Base-by-base conservation (phyloP, 2,329 filamentous ascomycete species). In the Septoria petroselini region DNA sequence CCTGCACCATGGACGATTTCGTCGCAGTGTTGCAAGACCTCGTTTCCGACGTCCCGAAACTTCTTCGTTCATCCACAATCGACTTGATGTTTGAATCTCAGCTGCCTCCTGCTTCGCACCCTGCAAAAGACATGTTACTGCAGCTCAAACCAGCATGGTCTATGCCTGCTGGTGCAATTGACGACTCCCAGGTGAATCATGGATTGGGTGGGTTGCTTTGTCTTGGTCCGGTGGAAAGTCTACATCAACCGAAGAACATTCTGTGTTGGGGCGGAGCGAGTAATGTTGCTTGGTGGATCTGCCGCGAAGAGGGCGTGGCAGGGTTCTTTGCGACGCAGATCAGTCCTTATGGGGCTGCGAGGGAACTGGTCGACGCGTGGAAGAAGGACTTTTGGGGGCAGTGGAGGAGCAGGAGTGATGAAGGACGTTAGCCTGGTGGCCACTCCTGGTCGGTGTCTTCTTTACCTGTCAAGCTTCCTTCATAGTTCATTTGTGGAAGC, bases 21-120 rank as follows among this genome's bases (percentile, higher is more conserved):
- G 51, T 72, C 45, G 69, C 69, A 23, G 59, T 79, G 3, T 55
- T 76, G 2, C 64, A 62, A 2, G 76, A 75, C 1, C 59, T 80
- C 1, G 64, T 78, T 0, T 58, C 61, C 2, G 70, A 77, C 31
- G 73, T 77, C 31, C 73, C 70, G 2, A 72, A 69, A 33, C 53
- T 80, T 1, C 65, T 80, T 4, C 66, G 59, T 14, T 60, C 63
- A 0, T 57, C 59, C 1, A 75, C 70, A 0, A 65, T 71, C 0
- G 64, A 70, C 1, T 51, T 66, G 21, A 70, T 79, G 64, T 78
- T 77, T 50, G 56, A 66, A 43, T 67, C 76, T 0, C 76, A 76
- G 37, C 68, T 80, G 0, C 62, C 53, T 2, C 35, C 50, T 0
- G 53, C 55, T 14, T 9, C 23, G 9, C 41, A 39, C 6, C 17